Conservation (phyloP, 768 basidiomycete species). For the Podaxis sp. region DNA sequence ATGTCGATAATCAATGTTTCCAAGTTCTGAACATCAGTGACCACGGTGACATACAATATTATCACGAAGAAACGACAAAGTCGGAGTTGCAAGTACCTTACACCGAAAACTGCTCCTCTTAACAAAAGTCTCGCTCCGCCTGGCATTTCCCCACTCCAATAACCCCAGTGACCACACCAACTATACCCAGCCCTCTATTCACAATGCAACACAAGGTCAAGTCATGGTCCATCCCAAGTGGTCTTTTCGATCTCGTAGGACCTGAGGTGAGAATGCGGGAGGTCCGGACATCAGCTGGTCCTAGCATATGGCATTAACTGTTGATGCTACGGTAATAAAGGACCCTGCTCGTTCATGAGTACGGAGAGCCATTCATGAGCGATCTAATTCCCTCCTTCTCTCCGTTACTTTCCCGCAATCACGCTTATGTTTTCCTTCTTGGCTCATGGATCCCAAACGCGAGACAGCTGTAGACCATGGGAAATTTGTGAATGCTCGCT, state of each 20-base stretch:
- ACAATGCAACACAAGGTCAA: not conserved
- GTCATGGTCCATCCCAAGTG: not conserved
- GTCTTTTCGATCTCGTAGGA: not conserved
- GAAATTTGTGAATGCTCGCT: not conserved
- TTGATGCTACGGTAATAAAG: not conserved
- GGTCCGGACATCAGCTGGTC: not conserved
- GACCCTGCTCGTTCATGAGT: not conserved
- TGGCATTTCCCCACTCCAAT: not conserved
- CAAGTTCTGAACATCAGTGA: not conserved
- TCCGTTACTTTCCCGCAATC: not conserved
- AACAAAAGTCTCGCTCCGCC: slow-evolving; percentile 4
- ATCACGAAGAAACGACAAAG: not conserved
- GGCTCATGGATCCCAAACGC: not conserved
- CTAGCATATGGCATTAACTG: not conserved
- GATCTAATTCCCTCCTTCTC: slow-evolving; percentile 4
- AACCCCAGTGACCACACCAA: not conserved
- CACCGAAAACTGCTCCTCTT: slow-evolving; percentile 6
- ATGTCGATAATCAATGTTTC: not conserved
- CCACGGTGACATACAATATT: not conserved
- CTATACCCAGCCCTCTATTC: not conserved
- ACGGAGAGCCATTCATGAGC: not conserved
- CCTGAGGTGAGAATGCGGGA: not conserved
- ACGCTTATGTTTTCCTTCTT: not conserved
- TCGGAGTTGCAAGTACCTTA: not conserved
- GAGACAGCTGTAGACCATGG: not conserved